Evolutionary conservation across 305 asterid genomes (phyloP).

Genomic region (Fraxinus albicans): DNA sequence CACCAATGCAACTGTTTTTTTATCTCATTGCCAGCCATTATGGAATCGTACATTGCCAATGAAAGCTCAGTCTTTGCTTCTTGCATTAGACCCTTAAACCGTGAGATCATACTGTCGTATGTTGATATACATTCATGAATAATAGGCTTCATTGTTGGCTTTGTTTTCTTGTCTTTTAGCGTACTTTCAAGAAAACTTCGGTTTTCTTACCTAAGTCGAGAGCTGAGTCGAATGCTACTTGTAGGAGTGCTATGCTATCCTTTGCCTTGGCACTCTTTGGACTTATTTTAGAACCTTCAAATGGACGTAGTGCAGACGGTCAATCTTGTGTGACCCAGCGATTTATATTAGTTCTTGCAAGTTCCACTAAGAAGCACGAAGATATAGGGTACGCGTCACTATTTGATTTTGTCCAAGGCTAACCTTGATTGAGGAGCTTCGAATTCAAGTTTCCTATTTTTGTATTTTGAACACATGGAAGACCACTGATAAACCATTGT

Average conservation of each 20-base stretch:
- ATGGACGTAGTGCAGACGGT: background rate
- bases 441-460: background rate
- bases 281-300: background rate
- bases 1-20: constrained; percentile 5
- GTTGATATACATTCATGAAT: background rate
- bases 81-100: constrained; percentile 14
- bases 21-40: constrained; percentile 18
- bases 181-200: background rate
- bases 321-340: background rate
- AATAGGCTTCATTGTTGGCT: background rate
- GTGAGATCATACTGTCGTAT: constrained; percentile 22
- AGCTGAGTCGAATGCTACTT: background rate
- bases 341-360: background rate
- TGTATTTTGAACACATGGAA: background rate
- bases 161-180: background rate
- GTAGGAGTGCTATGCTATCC: background rate
- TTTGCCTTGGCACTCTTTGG: background rate
- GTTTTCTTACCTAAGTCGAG: background rate
- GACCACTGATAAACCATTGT: too few species aligned
- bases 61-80: constrained; percentile 23
- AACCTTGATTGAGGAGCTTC: background rate
- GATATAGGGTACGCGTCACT: background rate
- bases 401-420: background rate
- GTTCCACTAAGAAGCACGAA: background rate
- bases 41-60: constrained; percentile 21